Evolutionary conservation across 805 yeast species (phyloP).

Genomic region (Myxozyma neglecta): DNA sequence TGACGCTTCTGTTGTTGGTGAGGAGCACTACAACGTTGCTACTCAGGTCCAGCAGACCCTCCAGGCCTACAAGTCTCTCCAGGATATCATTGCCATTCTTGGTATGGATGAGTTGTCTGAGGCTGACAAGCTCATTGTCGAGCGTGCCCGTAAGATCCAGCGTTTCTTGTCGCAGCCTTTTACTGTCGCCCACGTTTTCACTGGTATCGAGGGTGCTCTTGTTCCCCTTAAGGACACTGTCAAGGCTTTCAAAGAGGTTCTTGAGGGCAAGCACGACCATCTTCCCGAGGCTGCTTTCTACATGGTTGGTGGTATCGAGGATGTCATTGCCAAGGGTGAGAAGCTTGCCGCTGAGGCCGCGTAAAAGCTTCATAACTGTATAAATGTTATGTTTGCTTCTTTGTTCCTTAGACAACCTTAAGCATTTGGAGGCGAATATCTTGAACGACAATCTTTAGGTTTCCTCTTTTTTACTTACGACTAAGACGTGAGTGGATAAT

Average conservation of each 20-base stretch:
- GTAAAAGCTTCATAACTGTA: slow-evolving; percentile 2
- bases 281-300: slow-evolving; percentile 99
- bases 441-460: background rate
- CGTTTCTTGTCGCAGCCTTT: slow-evolving; percentile 99
- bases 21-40: slow-evolving; percentile 97
- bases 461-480: background rate
- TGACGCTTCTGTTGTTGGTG: slow-evolving; percentile 96
- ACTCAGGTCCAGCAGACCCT: slow-evolving; percentile 94
- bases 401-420: background rate
- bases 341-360: slow-evolving; percentile 65
- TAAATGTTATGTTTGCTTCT: background rate
- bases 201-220: slow-evolving; percentile 98
- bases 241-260: slow-evolving; percentile 91
- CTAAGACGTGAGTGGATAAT: background rate
- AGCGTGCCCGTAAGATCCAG: slow-evolving; percentile 99
- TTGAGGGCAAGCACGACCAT: slow-evolving; percentile 98
- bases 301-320: slow-evolving; percentile 99
- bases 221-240: slow-evolving; percentile 96
- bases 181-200: slow-evolving; percentile 99
- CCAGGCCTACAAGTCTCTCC: slow-evolving; percentile 99
- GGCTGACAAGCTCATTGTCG: slow-evolving; percentile 97
- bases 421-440: slow-evolving; percentile 7
- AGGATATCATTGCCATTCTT: slow-evolving; percentile 99
- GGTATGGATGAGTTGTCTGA: slow-evolving; percentile 99
- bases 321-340: slow-evolving; percentile 98